phyloP scores from a whole-genome alignment of 148 eudicot genomes.

The Simmondsia chinensis region DNA sequence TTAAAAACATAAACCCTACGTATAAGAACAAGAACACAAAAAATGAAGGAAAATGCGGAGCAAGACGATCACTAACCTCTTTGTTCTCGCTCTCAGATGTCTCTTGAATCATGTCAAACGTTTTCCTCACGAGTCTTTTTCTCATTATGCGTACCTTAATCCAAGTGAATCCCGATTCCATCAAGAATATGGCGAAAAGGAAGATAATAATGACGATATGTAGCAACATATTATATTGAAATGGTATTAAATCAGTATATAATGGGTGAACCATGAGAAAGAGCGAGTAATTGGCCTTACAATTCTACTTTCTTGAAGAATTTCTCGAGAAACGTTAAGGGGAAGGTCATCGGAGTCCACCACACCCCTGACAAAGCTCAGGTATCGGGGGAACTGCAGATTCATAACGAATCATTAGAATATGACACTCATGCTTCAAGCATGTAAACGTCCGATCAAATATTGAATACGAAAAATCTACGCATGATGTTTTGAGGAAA shows the following conservation, averaged over 20 bases:
- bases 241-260: neutral
- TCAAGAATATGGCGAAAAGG: neutral
- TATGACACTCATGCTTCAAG: no score
- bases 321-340: slow-evolving; percentile 92
- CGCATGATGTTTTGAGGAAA: no score
- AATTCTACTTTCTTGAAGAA: slow-evolving; percentile 97
- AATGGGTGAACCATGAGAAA: neutral
- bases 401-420: slow-evolving; percentile 4
- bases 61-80: slow-evolving; percentile 41
- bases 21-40: neutral
- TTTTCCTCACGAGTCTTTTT: slow-evolving; percentile 88
- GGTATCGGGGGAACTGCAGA: slow-evolving; percentile 86
- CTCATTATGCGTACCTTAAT: slow-evolving; percentile 91
- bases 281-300: slow-evolving; percentile 30
- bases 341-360: slow-evolving; percentile 98
- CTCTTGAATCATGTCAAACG: slow-evolving; percentile 98
- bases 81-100: slow-evolving; percentile 79
- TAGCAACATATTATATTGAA: no score
- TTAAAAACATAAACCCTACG: no score
- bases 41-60: neutral
- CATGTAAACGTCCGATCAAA: no score
- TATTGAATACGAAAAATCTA: no score
- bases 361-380: slow-evolving; percentile 98
- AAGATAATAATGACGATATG: no score
- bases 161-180: neutral